Evolutionary conservation across 495 filamentous ascomycete genomes (phyloP).

Genomic region (Aspergillus mulundensis): DNA sequence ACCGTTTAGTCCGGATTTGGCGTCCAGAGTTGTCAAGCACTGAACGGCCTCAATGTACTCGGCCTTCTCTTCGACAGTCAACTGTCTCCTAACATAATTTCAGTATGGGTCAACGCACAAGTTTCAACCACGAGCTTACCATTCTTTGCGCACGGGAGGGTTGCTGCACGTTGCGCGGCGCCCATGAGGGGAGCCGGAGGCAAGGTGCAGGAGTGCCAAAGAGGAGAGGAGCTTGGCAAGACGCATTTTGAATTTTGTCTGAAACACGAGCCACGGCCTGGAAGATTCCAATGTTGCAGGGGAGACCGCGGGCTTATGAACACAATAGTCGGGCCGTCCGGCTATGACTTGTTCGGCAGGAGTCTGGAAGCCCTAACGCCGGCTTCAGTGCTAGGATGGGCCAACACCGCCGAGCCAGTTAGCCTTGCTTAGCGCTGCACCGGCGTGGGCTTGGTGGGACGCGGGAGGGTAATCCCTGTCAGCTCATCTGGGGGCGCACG

Average conservation of each 20-base stretch:
- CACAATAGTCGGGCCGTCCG: background rate
- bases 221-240: conserved; percentile 4
- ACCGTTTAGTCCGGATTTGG: conserved; percentile 18
- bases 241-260: conserved; percentile 11
- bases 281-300: background rate
- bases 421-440: background rate
- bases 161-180: conserved; percentile 5
- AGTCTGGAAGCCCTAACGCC: conserved; percentile 2
- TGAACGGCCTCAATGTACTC: conserved; percentile 19
- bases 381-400: background rate
- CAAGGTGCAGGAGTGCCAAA: conserved; percentile 2
- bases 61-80: conserved; percentile 2
- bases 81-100: conserved; percentile 11
- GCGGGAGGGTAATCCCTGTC: background rate
- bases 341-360: conserved; percentile 8
- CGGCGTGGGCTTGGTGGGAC: background rate
- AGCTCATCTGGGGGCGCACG: background rate
- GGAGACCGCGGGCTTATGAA: conserved; percentile 3
- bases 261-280: conserved; percentile 3
- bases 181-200: background rate
- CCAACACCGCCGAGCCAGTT: conserved; percentile 2
- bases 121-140: conserved; percentile 11
- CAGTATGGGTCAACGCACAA: background rate
- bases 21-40: conserved; percentile 14
- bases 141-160: conserved; percentile 22